Evolutionary conservation across 176 grass and related monocot species (phyloP).

Genomic region (Cocos nucifera): DNA sequence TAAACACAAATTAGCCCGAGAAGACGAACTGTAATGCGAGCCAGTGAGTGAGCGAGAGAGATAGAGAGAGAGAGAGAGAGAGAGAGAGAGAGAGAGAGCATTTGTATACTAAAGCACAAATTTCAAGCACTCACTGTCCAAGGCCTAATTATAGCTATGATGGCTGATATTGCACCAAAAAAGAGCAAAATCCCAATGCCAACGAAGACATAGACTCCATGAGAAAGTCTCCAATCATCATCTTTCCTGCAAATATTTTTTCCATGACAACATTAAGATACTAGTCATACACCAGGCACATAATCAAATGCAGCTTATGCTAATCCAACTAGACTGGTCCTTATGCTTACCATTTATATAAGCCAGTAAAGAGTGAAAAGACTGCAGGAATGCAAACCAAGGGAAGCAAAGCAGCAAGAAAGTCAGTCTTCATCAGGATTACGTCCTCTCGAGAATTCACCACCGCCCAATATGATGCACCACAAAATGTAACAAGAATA

Average conservation of each 20-base stretch:
- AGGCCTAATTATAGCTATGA: conserved; percentile 71
- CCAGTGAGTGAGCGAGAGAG: too few relatives aligned
- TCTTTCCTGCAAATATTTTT: conserved; percentile 78
- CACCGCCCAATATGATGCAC: conserved; percentile 86
- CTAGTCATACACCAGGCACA: too few relatives aligned
- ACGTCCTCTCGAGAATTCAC: conserved; percentile 76
- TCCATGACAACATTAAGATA: conserved; percentile 9
- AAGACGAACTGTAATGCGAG: too few relatives aligned
- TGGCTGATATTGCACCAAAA: conserved; percentile 63
- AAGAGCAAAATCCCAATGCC: conserved; percentile 86
- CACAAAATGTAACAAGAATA: conserved; percentile 78
- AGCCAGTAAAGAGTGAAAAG: conserved; percentile 70
- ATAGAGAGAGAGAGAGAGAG: too few relatives aligned
- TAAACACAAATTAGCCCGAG: neutral
- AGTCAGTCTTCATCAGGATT: conserved; percentile 84
- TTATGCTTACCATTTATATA: conserved; percentile 79
- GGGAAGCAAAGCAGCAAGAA: conserved; percentile 90
- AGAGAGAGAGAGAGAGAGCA: too few relatives aligned
- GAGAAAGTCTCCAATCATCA: conserved; percentile 94
- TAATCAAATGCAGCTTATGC: too few relatives aligned
- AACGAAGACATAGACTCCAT: conserved; percentile 80
- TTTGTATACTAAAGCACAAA: neutral
- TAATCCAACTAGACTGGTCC: neutral
- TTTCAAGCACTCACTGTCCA: conserved; percentile 68
- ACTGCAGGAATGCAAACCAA: conserved; percentile 91